Conservation (phyloP, 2,329 filamentous ascomycete species). For the Cladophialophora bantiana region DNA sequence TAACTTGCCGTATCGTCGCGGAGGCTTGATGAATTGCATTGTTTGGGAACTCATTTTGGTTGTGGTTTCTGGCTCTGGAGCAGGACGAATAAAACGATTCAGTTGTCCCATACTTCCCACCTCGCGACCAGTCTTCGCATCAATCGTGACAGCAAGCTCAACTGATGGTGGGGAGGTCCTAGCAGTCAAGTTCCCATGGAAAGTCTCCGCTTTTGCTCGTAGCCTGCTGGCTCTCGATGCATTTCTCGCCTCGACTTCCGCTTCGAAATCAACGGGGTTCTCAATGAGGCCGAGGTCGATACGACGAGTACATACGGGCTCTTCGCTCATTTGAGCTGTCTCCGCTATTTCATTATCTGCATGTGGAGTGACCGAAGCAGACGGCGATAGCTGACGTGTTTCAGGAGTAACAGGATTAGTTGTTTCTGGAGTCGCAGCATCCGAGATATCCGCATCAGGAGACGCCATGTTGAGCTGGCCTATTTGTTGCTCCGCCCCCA, state of each 20-base stretch:
- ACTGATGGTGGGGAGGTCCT: slow-evolving; percentile 17
- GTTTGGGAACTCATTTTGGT: slow-evolving; percentile 27
- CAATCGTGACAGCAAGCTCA: slow-evolving; percentile 52
- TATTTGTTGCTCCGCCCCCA: slow-evolving; percentile 57
- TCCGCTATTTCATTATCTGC: slow-evolving; percentile 36
- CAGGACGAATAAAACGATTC: slow-evolving; percentile 35
- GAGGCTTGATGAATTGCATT: slow-evolving; percentile 46
- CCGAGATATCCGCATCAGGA: slow-evolving; percentile 46
- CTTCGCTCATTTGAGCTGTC: slow-evolving; percentile 40
- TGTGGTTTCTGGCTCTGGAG: slow-evolving; percentile 21
- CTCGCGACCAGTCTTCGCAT: slow-evolving; percentile 51
- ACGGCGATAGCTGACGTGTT: slow-evolving; percentile 43
- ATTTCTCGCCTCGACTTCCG: slow-evolving; percentile 35
- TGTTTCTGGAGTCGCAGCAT: slow-evolving; percentile 43
- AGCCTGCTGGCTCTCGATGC: slow-evolving; percentile 35
- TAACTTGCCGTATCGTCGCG: slow-evolving; percentile 67
- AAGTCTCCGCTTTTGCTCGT: slow-evolving; percentile 36
- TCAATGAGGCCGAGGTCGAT: slow-evolving; percentile 47
- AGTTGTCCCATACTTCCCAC: slow-evolving; percentile 36
- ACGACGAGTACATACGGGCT: slow-evolving; percentile 45
- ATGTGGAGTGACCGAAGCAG: slow-evolving; percentile 25
- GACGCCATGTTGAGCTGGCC: slow-evolving; percentile 57
- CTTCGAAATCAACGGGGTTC: slow-evolving; percentile 35
- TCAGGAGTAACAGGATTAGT: slow-evolving; percentile 46
- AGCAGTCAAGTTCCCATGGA: slow-evolving; percentile 27